Conservation (phyloP, 2,329 filamentous ascomycete genomes). For the Trichoderma semiorbis region DNA sequence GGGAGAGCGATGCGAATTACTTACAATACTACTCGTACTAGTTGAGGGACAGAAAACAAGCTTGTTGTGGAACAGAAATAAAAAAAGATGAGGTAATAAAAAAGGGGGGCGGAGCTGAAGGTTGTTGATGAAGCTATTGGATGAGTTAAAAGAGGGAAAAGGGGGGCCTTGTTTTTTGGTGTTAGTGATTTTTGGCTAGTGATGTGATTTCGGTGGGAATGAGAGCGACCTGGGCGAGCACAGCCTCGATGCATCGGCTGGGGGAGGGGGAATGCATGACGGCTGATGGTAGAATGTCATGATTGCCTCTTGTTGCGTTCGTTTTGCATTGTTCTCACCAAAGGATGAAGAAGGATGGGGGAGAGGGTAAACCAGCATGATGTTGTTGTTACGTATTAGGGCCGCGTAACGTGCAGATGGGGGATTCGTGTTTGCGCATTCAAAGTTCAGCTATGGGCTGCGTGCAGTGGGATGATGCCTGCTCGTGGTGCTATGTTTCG, state of each 20-base stretch:
- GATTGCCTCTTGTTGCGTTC: background rate
- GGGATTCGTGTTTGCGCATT: slow-evolving; percentile 2
- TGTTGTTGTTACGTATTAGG: background rate
- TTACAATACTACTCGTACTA: background rate
- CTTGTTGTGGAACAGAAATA: background rate
- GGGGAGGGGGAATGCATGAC: background rate
- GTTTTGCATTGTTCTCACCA: background rate
- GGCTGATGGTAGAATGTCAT: background rate
- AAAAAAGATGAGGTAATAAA: background rate
- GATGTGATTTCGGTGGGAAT: background rate
- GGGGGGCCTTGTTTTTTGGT: background rate
- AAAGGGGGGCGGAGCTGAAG: background rate
- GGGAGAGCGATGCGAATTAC: background rate
- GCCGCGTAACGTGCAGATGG: background rate
- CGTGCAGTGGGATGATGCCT: slow-evolving; percentile 1
- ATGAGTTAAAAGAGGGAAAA: background rate
- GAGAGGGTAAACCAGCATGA: background rate
- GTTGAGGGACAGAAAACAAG: background rate
- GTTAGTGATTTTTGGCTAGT: background rate
- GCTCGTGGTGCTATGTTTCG: background rate
- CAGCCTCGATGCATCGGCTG: slow-evolving; percentile 2
- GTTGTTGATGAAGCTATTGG: background rate
- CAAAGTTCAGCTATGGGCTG: background rate
- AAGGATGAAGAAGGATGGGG: background rate
- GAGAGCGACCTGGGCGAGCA: background rate